phyloP scores from a whole-genome alignment of 345 rosid species.

The Camelina sativa region DNA sequence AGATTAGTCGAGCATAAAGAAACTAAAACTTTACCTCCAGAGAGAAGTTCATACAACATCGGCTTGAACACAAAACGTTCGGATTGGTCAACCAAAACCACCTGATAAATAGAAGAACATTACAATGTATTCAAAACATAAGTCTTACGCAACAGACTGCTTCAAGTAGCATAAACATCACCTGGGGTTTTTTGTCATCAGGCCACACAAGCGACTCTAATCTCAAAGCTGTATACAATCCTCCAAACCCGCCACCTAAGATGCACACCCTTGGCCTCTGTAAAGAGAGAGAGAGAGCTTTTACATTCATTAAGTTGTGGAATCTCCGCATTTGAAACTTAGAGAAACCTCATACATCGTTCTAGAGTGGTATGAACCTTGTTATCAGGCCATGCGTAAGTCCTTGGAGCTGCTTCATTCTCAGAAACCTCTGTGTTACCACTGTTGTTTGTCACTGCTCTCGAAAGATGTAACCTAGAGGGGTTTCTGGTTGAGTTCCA shows the following conservation, averaged over 20 bases:
- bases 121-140: neutral
- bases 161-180: neutral
- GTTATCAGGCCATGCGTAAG: conserved; percentile 48
- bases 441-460: conserved; percentile 30
- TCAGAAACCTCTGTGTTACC: conserved; percentile 35
- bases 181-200: conserved; percentile 67
- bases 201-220: conserved; percentile 90
- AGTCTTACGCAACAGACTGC: neutral
- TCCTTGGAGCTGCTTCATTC: conserved; percentile 37
- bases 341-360: neutral
- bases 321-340: neutral
- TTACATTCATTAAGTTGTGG: neutral
- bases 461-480: conserved; percentile 23
- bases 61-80: conserved; percentile 97
- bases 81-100: conserved; percentile 91
- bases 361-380: conserved; percentile 34
- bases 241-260: conserved; percentile 67
- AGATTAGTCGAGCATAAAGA: conserved; percentile 22
- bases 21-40: conserved; percentile 62
- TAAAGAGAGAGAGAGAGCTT: conserved; percentile 18
- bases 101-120: conserved; percentile 47
- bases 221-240: conserved; percentile 89
- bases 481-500: conserved; percentile 15
- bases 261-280: conserved; percentile 47
- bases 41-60: conserved; percentile 88